Base-by-base conservation (phyloP, 805 yeast genomes). In the Spathaspora girioi region DNA sequence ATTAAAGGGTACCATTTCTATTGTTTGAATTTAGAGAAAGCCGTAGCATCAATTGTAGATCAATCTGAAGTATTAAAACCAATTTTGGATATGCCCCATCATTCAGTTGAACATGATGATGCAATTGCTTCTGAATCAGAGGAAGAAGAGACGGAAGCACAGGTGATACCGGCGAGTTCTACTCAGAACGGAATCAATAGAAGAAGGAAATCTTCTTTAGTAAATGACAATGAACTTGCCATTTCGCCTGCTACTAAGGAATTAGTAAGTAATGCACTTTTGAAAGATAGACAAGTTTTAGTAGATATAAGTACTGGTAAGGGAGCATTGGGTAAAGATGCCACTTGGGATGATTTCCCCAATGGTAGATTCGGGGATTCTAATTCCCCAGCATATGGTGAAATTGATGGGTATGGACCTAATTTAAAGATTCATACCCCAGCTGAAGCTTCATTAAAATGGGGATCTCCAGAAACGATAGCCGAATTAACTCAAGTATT, bases 321-420 rank as follows among this genome's bases (percentile, higher is more conserved):
- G 57, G 96, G 96, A 40, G 80, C 86, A 1, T 63, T 89, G 26
- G 96, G 96, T 35, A 83, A 89, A 60, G 94, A 89, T 66, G 96
- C 96, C 3, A 88, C 92, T 1, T 92, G 98, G 98, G 98, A 92
- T 73, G 98, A 92, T 63, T 92, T 89, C 68, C 94, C 97, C 26
- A 90, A 92, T 68, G 97, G 97, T 64, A 80, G 98, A 71, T 90
- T 89, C 67, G 96, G 97, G 71, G 96, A 91, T 70, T 88, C 97
- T 0, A 78, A 94, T 61, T 89, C 97, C 32, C 97, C 97, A 17
- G 98, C 98, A 1, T 93, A 88, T 68, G 99, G 98, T 75, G 97
- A 93, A 70, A 89, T 93, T 60, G 97, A 92, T 66, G 98, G 98
- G 29, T 94, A 93, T 66, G 98, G 98, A 1, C 97, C 97, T 0